Evolutionary conservation across 208 protist genomes (phyloP), one percentile per base, ranked within the genome.

Genomic region (Trypanosoma brucei): DNA sequence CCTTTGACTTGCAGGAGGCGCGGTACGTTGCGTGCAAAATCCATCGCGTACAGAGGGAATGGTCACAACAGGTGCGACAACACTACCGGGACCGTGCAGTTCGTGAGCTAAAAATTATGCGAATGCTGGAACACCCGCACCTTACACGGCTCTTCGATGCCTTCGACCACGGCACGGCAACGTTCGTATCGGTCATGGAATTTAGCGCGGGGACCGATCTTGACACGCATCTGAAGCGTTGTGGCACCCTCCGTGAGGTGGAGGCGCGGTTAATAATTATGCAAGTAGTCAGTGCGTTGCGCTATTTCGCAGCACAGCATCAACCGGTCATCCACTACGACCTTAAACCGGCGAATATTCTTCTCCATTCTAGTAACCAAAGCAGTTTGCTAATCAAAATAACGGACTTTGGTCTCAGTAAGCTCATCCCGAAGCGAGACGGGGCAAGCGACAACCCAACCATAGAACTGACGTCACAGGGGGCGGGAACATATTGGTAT

Each of bases 341-440:
- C 63, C 78, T 97, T 42, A 97, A 97, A 74, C 84, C 87, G n/a
- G 86, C 72, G 0, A 95, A 95, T 58, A 82, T 95, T 53, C 56
- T 92, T 22, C 80, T 93, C 49, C 65, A 91, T 59, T 74, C 85
- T 6, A 75, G 77, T 44, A 79, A 91, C 46, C 46, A 83, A 11
- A 78, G 48, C 39, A 79, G 84, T 45, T 64, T 88, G 3, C 83
- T 89, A 13, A 88, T 98, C n/a, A 97, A 98, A 68, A 96, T 99
- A 38, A 98, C 95, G 9, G 97, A 99, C 78, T 99, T 99, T 89
- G 97, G 97, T 7, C 84, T 99, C 13, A 96, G 88, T 45, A 99
- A 99, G 78, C 86, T 98, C 11, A 94, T 98, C 57, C 81, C 84
- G 42, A 57, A 71, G 0, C 73, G 73, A 13, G 79, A 84, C 42